A percentile compares a stretch with the other conserved stretches of the same genome.
These are phyloP conservation scores for Bruguiera sexangula DNA, from an alignment of 345 rosid species.

Conservation along the genomic window DNA sequence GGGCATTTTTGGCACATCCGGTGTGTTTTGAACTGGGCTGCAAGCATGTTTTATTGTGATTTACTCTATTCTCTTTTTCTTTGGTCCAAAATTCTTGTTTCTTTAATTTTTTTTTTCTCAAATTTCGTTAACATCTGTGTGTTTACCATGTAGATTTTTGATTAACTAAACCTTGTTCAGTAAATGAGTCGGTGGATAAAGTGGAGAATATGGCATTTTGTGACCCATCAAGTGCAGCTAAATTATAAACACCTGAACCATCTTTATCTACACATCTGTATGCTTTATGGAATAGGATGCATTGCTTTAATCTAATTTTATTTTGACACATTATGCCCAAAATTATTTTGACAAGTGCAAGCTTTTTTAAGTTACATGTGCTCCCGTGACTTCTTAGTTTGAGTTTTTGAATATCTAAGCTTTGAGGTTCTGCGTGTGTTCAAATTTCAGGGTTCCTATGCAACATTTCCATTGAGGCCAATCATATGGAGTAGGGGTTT, in stretches of 20 bases:
- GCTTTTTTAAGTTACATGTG: not conserved
- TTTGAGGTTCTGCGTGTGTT: slow-evolving; percentile 1
- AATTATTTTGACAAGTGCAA: not conserved
- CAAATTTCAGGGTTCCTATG: slow-evolving; percentile 59
- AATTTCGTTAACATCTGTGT: not conserved
- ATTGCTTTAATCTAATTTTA: not conserved
- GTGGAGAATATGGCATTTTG: slow-evolving; percentile 72
- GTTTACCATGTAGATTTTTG: slow-evolving; percentile 17
- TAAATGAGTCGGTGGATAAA: slow-evolving; percentile 59
- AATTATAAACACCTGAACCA: slow-evolving; percentile 5
- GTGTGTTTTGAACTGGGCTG: too few relatives aligned
- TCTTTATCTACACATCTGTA: not conserved
- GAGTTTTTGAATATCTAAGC: slow-evolving; percentile 6
- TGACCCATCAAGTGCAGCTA: slow-evolving; percentile 86
- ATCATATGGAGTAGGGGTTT: slow-evolving; percentile 57
- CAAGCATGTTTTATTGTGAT: too few relatives aligned
- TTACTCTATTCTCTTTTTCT: too few relatives aligned
- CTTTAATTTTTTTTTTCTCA: too few relatives aligned
- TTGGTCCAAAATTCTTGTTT: too few relatives aligned
- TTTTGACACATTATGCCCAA: not conserved
- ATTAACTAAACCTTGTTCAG: slow-evolving; percentile 38
- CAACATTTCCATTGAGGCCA: slow-evolving; percentile 46
- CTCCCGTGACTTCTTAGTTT: not conserved
- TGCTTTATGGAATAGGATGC: not conserved
- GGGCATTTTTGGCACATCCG: too few relatives aligned